These are phyloP conservation scores for Syncephalastrum sp. DNA, from an alignment of 371 early-diverging fungal genomes.

Conservation along the genomic window DNA sequence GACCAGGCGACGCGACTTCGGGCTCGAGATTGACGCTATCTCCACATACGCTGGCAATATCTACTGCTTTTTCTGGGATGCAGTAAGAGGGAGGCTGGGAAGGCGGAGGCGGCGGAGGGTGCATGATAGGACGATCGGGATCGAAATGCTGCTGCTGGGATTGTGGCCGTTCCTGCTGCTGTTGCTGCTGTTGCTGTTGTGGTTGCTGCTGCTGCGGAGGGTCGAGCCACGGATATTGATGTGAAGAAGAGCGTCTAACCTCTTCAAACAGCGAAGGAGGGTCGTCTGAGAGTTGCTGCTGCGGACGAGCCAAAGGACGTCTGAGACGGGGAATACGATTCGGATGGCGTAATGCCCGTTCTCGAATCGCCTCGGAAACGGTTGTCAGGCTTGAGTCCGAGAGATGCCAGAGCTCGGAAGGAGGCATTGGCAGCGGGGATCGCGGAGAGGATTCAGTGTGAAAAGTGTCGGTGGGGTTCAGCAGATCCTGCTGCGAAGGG, in stretches of 20 bases:
- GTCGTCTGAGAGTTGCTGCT: neutral
- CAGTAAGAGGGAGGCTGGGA: neutral
- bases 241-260: too few species aligned
- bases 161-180: neutral
- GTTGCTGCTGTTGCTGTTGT: neutral
- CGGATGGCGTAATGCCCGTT: conserved; percentile 14
- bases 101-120: too few species aligned
- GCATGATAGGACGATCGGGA: neutral
- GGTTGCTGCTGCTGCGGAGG: too few species aligned
- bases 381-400: too few species aligned
- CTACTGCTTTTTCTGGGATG: conserved; percentile 9
- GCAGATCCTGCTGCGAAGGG: too few species aligned
- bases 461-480: too few species aligned
- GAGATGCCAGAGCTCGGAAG: too few species aligned
- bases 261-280: neutral
- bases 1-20: neutral
- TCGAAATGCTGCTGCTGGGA: too few species aligned
- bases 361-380: conserved; percentile 1
- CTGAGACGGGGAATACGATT: conserved; percentile 16
- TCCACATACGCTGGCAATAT: conserved; percentile 8
- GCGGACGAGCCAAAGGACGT: conserved; percentile 4
- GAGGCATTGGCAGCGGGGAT: too few species aligned
- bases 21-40: neutral
- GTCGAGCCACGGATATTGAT: too few species aligned
- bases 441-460: too few species aligned